These are phyloP conservation scores for Aspergillus egyptiacus DNA, from an alignment of 495 filamentous ascomycete species.

Conservation along the genomic window DNA sequence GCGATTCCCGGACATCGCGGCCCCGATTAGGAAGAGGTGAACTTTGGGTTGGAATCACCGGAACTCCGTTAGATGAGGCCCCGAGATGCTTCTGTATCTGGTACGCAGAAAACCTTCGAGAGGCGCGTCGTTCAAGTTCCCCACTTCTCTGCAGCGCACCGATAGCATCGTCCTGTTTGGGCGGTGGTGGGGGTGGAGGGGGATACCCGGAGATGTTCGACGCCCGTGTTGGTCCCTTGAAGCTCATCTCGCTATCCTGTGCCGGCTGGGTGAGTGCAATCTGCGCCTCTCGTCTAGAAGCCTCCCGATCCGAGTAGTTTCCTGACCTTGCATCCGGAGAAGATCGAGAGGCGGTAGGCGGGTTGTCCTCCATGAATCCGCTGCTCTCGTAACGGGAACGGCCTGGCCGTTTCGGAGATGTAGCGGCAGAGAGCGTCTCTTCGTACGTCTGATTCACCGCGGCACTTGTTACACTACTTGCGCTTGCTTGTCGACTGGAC, in stretches of 20 bases:
- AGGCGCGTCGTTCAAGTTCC: constrained; percentile 88
- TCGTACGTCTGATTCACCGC: constrained; percentile 63
- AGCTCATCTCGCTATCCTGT: constrained; percentile 41
- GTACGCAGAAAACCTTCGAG: constrained; percentile 87
- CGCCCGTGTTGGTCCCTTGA: constrained; percentile 36
- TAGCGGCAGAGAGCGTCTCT: constrained; percentile 41
- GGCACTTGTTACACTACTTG: constrained; percentile 58
- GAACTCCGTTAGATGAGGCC: constrained; percentile 69
- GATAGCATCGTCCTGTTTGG: constrained; percentile 83
- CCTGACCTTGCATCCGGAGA: constrained; percentile 28
- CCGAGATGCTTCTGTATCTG: constrained; percentile 93
- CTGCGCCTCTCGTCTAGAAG: constrained; percentile 46
- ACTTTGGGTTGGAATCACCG: constrained; percentile 79
- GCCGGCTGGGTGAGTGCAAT: constrained; percentile 51
- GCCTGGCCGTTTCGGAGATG: constrained; percentile 34
- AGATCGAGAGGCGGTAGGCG: constrained; percentile 36
- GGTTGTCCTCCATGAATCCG: constrained; percentile 42
- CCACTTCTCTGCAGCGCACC: constrained; percentile 86
- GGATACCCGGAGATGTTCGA: constrained; percentile 34
- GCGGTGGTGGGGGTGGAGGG: constrained; percentile 69
- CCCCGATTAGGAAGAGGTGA: constrained; percentile 85
- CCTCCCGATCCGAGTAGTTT: constrained; percentile 37
- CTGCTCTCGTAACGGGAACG: constrained; percentile 46
- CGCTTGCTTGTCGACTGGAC: constrained; percentile 58
- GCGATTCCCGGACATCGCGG: constrained; percentile 79